These are phyloP conservation scores for Carex arenaria DNA, from an alignment of 202 grass and related monocot species.

Conservation along the genomic window DNA sequence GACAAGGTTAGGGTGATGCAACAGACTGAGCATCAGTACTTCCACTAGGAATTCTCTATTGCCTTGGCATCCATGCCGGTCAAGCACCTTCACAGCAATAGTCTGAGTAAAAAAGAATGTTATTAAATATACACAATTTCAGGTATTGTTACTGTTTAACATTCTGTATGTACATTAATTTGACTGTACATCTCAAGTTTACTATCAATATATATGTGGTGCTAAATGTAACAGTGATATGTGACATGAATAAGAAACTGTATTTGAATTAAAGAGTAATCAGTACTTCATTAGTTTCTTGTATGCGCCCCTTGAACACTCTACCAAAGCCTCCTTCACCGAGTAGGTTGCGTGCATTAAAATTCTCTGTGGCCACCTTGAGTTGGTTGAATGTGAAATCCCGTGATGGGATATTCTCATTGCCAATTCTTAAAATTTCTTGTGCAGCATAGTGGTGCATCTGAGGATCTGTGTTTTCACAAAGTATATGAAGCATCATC, in stretches of 20 bases:
- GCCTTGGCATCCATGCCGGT: conserved; percentile 68
- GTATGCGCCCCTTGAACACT: conserved; percentile 69
- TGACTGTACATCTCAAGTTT: background rate
- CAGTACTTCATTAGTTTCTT: conserved; percentile 49
- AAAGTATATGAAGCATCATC: background rate
- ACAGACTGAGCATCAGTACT: conserved; percentile 86
- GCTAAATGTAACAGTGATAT: background rate
- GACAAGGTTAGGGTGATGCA: conserved; percentile 75
- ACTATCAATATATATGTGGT: background rate
- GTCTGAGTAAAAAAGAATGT: conserved; percentile 31
- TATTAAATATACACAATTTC: background rate
- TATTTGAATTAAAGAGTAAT: background rate
- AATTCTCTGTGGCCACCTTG: conserved; percentile 44
- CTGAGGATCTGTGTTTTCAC: conserved; percentile 36
- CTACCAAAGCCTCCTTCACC: conserved; percentile 83
- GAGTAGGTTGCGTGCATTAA: conserved; percentile 55
- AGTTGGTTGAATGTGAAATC: conserved; percentile 60
- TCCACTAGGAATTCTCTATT: conserved; percentile 89
- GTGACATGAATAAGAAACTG: background rate
- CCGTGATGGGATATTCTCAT: conserved; percentile 54
- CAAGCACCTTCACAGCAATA: conserved; percentile 77
- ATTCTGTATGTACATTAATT: background rate
- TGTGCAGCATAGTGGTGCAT: conserved; percentile 44
- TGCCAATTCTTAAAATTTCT: conserved; percentile 55
- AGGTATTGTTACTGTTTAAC: background rate